Evolutionary conservation across 306 rosid genomes (phyloP), one percentile per base, ranked within the genome.

Genomic region (Mucuna pruriens): DNA sequence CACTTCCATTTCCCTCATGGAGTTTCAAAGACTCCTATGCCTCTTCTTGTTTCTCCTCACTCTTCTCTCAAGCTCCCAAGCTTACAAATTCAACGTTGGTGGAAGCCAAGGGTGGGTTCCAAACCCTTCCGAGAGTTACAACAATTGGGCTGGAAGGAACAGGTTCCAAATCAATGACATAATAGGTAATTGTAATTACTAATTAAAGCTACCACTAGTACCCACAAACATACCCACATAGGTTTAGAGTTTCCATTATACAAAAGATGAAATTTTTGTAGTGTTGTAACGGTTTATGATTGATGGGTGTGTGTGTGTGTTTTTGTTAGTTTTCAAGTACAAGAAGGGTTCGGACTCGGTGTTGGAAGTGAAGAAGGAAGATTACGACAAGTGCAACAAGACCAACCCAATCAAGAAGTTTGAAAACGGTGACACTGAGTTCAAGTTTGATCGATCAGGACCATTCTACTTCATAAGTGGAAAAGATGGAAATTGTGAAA

Each of bases 381-480:
- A 75, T 40, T 95, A 73, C 67, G 72, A 83, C 12, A 88, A 83
- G 12, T 95, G 99, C 77, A 82, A 85, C 85, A 90, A 81, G 54
- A 85, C 71, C 22, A 86, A 87, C 49, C 97, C 97, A 0, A 82
- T 88, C 2, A 74, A 84, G 81, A 95, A 88, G 12, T 85, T 90
- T 1, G 94, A 91, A 0, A 92, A 85, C 15, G 97, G 97, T 23
- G 80, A 89, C 26, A 83, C 99, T 0, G 88, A 81, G 70, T 89
- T 90, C 80, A 88, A 38, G 58, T 69, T 95, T 2, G 89, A 89
- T 31, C 74, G 86, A 6, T 74, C 94, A 1, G 99, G 99, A 0
- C 90, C 96, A 1, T 91, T 85, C 67, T 91, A 74, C 69, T 95
- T 95, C 84, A 88, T 91, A 40, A 89, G 95, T 77, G 99, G 95